Base-by-base conservation (phyloP, 768 basidiomycete species). In the Dacryopinax spathularia region DNA sequence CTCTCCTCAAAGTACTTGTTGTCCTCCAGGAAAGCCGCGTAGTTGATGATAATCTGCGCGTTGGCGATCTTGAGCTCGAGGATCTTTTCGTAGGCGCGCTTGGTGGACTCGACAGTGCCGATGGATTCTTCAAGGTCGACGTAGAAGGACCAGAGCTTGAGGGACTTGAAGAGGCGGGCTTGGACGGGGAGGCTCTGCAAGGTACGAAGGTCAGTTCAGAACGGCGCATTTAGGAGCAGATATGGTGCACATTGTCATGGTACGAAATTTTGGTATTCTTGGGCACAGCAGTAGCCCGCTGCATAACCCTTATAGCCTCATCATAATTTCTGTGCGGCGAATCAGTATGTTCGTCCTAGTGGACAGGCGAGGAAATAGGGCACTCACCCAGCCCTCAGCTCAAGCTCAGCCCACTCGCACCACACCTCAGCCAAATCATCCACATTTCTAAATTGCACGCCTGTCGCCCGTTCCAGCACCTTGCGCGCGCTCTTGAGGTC, bases 341-440 rank as follows among this genome's bases (percentile, higher is more conserved):
- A 27, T 18, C 22, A 34, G 66, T 18, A 41, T 16, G 16, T 10
- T 31, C 39, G 34, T 6, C 20, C 34, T n/a, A 59, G n/a, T n/a
- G n/a, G n/a, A n/a, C n/a, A n/a, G 20, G 34, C 18, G 56, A 63
- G 34, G 37, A 18, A 37, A 64, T 33, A 20, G 9, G 22, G 33
- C 4, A 80, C 90, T 69, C 76, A 94, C 94, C 95, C 94, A 60
- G 93, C 87, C 41, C 95, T 84, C 60, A 98, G 80, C 73, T 99
- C 96, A 87, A 98, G 85, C 75, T 99, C 96, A 6, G 96, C 85
- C 95, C 96, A 98, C 75, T 98, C 96, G 70, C 94, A 97, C 96
- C 96, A 99, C 15, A 97, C 83, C 73, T 98, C 96, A 0, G 96
- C 96, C 25, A 99, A 80, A 70, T 99, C 96, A 72, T 99, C 95